These are phyloP conservation scores for Puccinia sorghi DNA, from an alignment of 1,284 basidiomycete genomes.

Conservation along the genomic window DNA sequence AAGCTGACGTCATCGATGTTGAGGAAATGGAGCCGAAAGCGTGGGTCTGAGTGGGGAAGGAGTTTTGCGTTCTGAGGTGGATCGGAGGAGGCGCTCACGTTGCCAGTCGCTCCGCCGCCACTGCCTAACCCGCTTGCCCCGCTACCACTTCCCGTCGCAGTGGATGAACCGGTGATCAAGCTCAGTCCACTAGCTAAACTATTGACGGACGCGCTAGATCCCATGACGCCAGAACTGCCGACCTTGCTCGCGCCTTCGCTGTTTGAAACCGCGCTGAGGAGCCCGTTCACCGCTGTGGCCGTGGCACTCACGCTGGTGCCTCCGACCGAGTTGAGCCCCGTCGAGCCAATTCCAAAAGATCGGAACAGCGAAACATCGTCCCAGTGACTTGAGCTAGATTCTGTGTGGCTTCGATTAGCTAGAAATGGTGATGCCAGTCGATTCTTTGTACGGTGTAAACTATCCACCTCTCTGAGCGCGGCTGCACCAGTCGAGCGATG, in stretches of 20 bases:
- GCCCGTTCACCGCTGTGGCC: slow-evolving; percentile 12
- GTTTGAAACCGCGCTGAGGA: slow-evolving; percentile 26
- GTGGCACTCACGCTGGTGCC: slow-evolving; percentile 18
- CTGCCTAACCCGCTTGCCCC: slow-evolving; percentile 16
- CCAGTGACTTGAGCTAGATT: slow-evolving; percentile 61
- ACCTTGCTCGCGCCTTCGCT: slow-evolving; percentile 18
- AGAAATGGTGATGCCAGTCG: slow-evolving; percentile 36
- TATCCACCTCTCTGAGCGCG: slow-evolving; percentile 83
- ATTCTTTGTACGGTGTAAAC: slow-evolving; percentile 71
- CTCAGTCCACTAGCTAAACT: slow-evolving; percentile 37
- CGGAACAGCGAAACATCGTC: slow-evolving; percentile 53
- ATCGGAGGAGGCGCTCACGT: slow-evolving; percentile 14
- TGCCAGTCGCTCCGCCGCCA: background rate
- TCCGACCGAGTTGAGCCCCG: slow-evolving; percentile 50
- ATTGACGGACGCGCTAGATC: slow-evolving; percentile 35
- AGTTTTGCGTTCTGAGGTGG: slow-evolving; percentile 18
- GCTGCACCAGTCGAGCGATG: slow-evolving; percentile 79
- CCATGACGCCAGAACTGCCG: slow-evolving; percentile 25
- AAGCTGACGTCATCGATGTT: slow-evolving; percentile 56
- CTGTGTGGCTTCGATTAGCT: slow-evolving; percentile 66
- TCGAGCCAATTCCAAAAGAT: slow-evolving; percentile 31
- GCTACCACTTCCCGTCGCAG: slow-evolving; percentile 1
- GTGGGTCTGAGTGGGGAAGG: slow-evolving; percentile 77
- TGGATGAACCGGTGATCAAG: slow-evolving; percentile 38
- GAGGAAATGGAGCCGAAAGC: slow-evolving; percentile 66